Evolutionary conservation across 1,284 basidiomycete genomes (phyloP).

Genomic region (Farysia itapuensis): DNA sequence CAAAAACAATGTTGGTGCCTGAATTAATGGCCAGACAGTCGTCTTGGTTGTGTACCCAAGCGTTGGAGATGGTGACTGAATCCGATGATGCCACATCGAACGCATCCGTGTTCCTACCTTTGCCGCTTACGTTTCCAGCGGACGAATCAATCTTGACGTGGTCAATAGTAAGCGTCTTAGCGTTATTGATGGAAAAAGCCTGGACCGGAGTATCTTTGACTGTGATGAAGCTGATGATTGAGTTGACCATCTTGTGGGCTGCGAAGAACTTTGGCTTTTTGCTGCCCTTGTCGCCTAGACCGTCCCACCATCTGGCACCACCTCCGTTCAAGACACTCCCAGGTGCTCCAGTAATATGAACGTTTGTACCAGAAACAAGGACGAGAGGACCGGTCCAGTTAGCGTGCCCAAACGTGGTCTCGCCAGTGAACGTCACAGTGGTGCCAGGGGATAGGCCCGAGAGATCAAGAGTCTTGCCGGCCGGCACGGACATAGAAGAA

Average conservation of each 20-base stretch:
- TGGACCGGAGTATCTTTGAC: constrained; percentile 33
- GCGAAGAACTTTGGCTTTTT: constrained; percentile 30
- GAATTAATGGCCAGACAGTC: no score
- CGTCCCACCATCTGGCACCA: constrained; percentile 23
- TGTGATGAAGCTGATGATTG: constrained; percentile 6
- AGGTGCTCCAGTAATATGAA: constrained; percentile 5
- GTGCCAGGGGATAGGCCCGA: no score
- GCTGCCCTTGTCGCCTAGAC: constrained; percentile 17
- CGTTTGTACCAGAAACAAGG: constrained; percentile 3
- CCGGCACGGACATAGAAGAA: no score
- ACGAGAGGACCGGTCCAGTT: constrained; percentile 34
- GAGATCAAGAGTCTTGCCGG: no score
- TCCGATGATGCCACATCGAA: constrained; percentile 37
- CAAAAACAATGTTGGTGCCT: constrained; percentile 16
- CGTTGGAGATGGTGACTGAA: no score
- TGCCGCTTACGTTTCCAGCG: constrained; percentile 3
- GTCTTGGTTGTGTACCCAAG: no score
- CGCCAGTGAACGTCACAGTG: no score
- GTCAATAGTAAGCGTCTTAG: constrained; percentile 7
- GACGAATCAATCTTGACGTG: constrained; percentile 14
- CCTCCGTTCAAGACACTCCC: constrained; percentile 8
- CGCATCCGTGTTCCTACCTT: constrained; percentile 31
- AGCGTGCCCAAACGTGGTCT: no score
- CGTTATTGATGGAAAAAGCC: constrained; percentile 20
- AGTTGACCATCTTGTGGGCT: constrained; percentile 9